phyloP scores from a whole-genome alignment of 108 stramenopile species.

The Fragilaria radians region DNA sequence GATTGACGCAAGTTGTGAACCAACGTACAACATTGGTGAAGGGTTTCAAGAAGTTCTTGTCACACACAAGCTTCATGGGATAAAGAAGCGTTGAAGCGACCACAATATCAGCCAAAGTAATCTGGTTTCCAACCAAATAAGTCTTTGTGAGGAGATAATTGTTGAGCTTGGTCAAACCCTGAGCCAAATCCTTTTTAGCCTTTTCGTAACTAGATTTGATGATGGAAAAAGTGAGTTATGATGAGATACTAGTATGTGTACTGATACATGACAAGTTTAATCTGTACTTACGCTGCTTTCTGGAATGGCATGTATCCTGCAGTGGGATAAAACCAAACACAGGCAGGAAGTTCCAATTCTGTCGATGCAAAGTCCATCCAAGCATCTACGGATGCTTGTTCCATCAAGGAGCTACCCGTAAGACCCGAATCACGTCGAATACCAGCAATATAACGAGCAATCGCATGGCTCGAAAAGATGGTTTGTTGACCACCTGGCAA shows the following conservation, averaged over 20 bases:
- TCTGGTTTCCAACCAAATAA: conserved; percentile 69
- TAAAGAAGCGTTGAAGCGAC: conserved; percentile 81
- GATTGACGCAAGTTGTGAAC: conserved; percentile 80
- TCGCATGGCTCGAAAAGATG: conserved; percentile 78
- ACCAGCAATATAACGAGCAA: conserved; percentile 80
- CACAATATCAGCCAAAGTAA: conserved; percentile 91
- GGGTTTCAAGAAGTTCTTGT: conserved; percentile 47
- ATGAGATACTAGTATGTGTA: not conserved
- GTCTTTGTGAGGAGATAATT: conserved; percentile 33
- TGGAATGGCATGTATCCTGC: conserved; percentile 81
- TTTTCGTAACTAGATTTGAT: conserved; percentile 36
- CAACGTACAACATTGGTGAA: conserved; percentile 70
- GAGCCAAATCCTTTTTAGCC: conserved; percentile 65
- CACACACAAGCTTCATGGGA: conserved; percentile 83
- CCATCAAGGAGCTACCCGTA: conserved; percentile 36
- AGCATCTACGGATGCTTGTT: conserved; percentile 54
- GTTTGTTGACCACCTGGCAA: conserved; percentile 42
- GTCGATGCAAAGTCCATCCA: conserved; percentile 86
- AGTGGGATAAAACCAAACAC: conserved; percentile 79
- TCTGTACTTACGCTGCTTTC: conserved; percentile 25
- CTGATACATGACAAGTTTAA: not conserved
- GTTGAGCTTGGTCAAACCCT: conserved; percentile 60
- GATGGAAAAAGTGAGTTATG: conserved; percentile 3
- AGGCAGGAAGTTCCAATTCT: conserved; percentile 90
- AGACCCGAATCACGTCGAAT: conserved; percentile 69